Base-by-base conservation (phyloP, 495 filamentous ascomycete species). In the Hypomontagnella monticulosa region DNA sequence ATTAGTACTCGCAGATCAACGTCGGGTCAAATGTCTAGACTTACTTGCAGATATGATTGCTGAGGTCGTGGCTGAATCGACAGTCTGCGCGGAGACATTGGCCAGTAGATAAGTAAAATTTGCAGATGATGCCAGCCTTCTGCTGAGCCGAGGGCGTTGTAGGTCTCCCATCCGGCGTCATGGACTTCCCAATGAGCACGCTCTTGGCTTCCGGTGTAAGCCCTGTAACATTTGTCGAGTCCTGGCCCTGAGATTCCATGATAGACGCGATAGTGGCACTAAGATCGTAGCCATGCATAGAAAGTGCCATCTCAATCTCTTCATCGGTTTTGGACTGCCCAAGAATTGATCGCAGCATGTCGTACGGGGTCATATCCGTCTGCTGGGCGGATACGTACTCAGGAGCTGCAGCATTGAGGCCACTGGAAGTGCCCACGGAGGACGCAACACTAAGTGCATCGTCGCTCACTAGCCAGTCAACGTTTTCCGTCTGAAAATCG, bases 21-120 rank as follows among this genome's bases (percentile, higher is more conserved):
- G 14, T 12, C 32, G 20, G 32, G 30, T 52, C 0, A 44, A 20
- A 50, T 51, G 51, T 48, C 14, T 32, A 44, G 27, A 90, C 91
- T 83, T 83, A 98, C 90, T 98, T 99, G 93, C 96, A 99, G 57
- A 99, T 87, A 63, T 97, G 95, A 66, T 88, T 94, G 64, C 91
- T 96, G 32, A 96, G 80, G 71, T 99, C 96, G 77, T 99, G 96
- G 63, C 93, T 97, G 77, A 97, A 99, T 47, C 93, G 88, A 69
- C 96, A 99, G 71, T 99, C 96, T 48, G 94, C 94, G 30, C 96
- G 86, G 30, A 97, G 86, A 71, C 96, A 99, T 72, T 92, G 88
- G 4, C 96, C 96, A 14, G 89, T 94, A 11, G 93, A 93, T 14
- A 99, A 82, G 79, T 89, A 98, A 73, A 97, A 99, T 75, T 94